Conservation (phyloP, 495 filamentous ascomycete species). For the Annulohypoxylon nitens region DNA sequence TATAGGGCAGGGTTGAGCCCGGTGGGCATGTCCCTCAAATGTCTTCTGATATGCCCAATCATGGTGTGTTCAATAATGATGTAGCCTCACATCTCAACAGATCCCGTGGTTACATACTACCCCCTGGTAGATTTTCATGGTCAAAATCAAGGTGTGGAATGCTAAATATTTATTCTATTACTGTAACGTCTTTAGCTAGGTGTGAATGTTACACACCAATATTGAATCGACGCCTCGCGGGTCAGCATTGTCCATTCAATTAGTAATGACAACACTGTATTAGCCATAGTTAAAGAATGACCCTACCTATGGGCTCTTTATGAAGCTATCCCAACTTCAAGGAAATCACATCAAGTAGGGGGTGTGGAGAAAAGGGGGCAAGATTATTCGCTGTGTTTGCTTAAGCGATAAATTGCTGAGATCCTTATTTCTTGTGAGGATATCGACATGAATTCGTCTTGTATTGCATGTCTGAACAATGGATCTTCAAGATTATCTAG, state of each 20-base stretch:
- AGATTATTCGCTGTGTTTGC: neutral
- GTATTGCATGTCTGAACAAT: neutral
- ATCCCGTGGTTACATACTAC: neutral
- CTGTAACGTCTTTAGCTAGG: neutral
- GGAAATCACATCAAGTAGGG: no score
- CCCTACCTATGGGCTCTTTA: no score
- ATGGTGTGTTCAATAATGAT: no score
- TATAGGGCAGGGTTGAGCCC: neutral
- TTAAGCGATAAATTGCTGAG: neutral
- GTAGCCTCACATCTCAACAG: no score
- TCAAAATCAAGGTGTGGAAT: neutral
- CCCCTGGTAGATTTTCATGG: neutral
- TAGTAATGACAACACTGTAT: slow-evolving; percentile 6
- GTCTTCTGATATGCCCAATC: neutral
- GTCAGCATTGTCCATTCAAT: neutral
- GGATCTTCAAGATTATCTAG: neutral
- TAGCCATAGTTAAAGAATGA: neutral
- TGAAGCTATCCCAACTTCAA: no score
- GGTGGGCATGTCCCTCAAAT: slow-evolving; percentile 25
- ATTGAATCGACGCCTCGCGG: neutral
- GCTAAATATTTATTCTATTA: neutral
- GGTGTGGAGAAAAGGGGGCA: no score
- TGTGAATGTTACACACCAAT: neutral
- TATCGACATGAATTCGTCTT: neutral
- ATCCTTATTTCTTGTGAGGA: neutral